A percentile compares a stretch with the other conserved stretches of the same genome.
Evolutionary conservation across 306 rosid genomes (phyloP).

Genomic region (Fragaria vesca): DNA sequence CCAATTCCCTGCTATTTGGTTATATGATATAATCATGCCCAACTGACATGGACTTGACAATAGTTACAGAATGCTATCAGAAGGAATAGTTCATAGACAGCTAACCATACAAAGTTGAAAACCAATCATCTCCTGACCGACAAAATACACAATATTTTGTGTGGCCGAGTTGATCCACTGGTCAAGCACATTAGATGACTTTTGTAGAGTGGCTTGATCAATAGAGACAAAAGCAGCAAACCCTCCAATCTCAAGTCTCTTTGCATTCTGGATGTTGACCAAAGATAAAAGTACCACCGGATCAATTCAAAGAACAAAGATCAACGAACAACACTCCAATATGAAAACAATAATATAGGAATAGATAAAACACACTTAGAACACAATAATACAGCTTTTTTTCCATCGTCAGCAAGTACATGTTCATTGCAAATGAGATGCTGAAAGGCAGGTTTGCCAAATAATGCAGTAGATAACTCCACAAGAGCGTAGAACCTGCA

Average conservation of each 20-base stretch:
- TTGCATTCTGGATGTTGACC: no score
- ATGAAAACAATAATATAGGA: no score
- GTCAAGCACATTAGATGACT: constrained; percentile 92
- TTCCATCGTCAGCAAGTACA: constrained; percentile 95
- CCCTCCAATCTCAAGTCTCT: constrained; percentile 67
- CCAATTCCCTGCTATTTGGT: no score
- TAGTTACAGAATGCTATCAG: no score
- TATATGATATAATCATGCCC: no score
- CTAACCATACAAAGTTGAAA: no score
- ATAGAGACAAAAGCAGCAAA: constrained; percentile 56
- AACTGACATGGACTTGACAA: no score
- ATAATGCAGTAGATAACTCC: constrained; percentile 91
- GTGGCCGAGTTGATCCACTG: constrained; percentile 98
- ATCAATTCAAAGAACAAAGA: no score
- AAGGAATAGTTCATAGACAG: no score
- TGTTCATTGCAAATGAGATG: constrained; percentile 97
- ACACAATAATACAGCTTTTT: constrained; percentile 29
- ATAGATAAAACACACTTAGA: no score
- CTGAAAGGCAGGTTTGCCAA: constrained; percentile 89
- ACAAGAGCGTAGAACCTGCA: constrained; percentile 95
- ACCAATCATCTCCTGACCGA: constrained; percentile 13
- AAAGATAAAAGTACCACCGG: no score
- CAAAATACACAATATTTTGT: constrained; percentile 80
- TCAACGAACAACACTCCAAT: no score
- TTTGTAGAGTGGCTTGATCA: constrained; percentile 51